Percentiles rank a stretch among this genome's conserved stretches.
phyloP scores from a whole-genome alignment of 2,329 filamentous ascomycete species.

The Periconia sp. region DNA sequence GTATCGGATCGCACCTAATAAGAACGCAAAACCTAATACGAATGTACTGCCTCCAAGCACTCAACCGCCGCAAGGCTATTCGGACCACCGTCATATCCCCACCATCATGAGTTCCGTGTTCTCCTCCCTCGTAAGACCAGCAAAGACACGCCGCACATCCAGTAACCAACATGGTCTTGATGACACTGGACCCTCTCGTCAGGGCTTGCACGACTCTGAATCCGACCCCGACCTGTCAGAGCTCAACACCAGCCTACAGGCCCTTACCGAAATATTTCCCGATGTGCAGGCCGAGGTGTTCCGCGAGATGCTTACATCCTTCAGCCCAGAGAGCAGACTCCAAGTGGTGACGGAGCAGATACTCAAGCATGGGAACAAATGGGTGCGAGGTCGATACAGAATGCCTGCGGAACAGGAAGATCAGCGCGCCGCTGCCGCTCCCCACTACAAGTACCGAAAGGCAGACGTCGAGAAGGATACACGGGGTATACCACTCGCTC shows the following conservation, averaged over 20 bases:
- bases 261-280: slow-evolving; percentile 72
- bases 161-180: slow-evolving; percentile 10
- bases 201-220: slow-evolving; percentile 13
- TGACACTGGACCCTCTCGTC: background rate
- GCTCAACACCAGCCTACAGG: slow-evolving; percentile 69
- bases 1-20: background rate
- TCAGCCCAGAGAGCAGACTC: slow-evolving; percentile 74
- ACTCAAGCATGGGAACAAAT: slow-evolving; percentile 69
- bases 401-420: slow-evolving; percentile 40
- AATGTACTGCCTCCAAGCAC: background rate
- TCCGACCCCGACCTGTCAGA: slow-evolving; percentile 66
- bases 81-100: background rate
- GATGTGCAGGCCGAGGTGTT: slow-evolving; percentile 82
- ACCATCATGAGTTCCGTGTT: slow-evolving; percentile 38
- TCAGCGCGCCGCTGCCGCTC: slow-evolving; percentile 29
- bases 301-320: slow-evolving; percentile 74
- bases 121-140: slow-evolving; percentile 36
- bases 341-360: slow-evolving; percentile 77
- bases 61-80: slow-evolving; percentile 3
- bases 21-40: background rate
- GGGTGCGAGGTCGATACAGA: slow-evolving; percentile 67
- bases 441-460: slow-evolving; percentile 38
- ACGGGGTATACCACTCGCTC: slow-evolving; percentile 49
- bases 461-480: slow-evolving; percentile 33
- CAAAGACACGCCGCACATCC: slow-evolving; percentile 19